Base-by-base conservation (phyloP, 2,329 filamentous ascomycete species). In the Ascosphaera apis region DNA sequence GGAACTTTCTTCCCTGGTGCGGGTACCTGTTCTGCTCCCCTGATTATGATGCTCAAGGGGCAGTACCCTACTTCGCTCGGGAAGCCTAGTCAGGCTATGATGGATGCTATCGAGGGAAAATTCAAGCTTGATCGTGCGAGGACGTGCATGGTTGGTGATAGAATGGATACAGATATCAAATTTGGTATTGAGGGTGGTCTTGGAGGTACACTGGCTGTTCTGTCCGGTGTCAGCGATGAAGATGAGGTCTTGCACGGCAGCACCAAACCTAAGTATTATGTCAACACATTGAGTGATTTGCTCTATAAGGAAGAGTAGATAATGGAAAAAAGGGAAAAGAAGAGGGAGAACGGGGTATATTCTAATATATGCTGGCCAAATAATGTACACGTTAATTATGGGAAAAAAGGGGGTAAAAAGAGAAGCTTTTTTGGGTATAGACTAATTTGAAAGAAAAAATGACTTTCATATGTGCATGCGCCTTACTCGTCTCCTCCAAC, bases 31-130 rank as follows among this genome's bases (percentile, higher is more conserved):
- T 74, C 76, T 35, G 72, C 80, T 17, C 81, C 83, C 2, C 58
- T 98, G 40, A 64, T 76, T 37, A 76, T 77, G 52, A 81, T 81
- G 63, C 63, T 68, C 3, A 59, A 57, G 15, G 3, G 53, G 13
- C 58, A 69, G 51, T 65, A 77, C 47, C 86, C 88, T 1, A 57
- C 82, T 21, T 73, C 80, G 2, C 60, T 95, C 30, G 88, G 88
- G 1, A 98, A 98, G 60, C 88, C 88, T 2, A 92, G 82, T 52
- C 83, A 92, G 61, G 86, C 86, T 3, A 98, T 98, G 88, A 92
- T 98, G 86, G 86, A 95, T 54, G 83, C 88, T 2, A 78, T 98
- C 39, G 86, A 95, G 62, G 86, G 86, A 39, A 92, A 91, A 56
- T 93, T 95, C 55, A 67, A 78, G 45, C 76, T 98, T 37, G 75